Base-by-base conservation (phyloP, 1,139 yeast species). In the Magnusiomyces tetraspermus region DNA sequence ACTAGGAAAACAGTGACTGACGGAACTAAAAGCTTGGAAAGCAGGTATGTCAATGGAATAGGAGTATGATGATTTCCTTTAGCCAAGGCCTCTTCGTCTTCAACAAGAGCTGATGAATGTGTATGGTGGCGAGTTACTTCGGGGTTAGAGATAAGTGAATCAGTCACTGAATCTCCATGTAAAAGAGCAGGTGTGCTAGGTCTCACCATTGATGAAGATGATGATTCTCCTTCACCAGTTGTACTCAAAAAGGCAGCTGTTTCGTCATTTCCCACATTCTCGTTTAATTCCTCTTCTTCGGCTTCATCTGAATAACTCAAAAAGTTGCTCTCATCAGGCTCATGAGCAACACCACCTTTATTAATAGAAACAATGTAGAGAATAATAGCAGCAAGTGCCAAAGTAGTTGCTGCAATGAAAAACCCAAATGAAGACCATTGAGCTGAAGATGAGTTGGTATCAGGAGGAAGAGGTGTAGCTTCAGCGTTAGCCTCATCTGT, bases 1-100 rank as follows among this genome's bases (percentile, higher is more conserved):
- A 89, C 82, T 50, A 82, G 62, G 62, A 88, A 83, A 23, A 92
- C 85, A 0, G 96, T 75, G 61, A 78, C 66, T 1, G 82, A 89
- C 38, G 89, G 79, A 51, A 69, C 73, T 59, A 77, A 76, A 52
- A 90, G 73, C 67, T 57, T 78, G 83, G 79, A 37, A 85, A 70
- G 15, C 73, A 54, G 46, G 8, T 45, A 33, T 24, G 38, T 45
- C 37, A 45, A 33, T 6, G 48, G 38, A 31, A 45, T 30, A 2
- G 48, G 21, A 11, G 48, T 45, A 21, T 45, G 48, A 15, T 45
- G 48, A 11, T 45, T 41, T 17, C 48, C 48, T 23, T 31, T 45
- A n/a, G 38, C 48, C 24, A 33, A 13, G 10, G 48, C 48, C 21
- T 45, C 48, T 31, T 31, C 40, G 30, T 45, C 48, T 33, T 45